phyloP scores from a whole-genome alignment of 495 filamentous ascomycete species.

The Cairneyella variabilis region DNA sequence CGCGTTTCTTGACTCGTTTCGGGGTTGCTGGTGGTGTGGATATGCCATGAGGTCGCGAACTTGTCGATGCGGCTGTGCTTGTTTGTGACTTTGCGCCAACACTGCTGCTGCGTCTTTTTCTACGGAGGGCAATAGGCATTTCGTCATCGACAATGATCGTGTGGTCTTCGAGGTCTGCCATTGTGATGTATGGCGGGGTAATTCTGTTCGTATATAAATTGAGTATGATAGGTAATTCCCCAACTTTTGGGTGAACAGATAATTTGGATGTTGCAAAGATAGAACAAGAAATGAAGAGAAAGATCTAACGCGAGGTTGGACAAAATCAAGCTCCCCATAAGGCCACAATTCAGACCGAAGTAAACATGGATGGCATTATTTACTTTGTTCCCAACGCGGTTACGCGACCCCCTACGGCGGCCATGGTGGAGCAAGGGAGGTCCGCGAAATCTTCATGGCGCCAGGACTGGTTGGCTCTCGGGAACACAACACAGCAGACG shows the following conservation, averaged over 20 bases:
- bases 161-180: conserved; percentile 8
- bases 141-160: conserved; percentile 13
- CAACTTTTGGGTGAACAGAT: neutral
- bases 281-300: neutral
- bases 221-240: neutral
- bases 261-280: neutral
- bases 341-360: neutral
- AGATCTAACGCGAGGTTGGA: neutral
- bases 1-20: conserved; percentile 50
- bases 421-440: neutral
- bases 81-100: too few relatives aligned
- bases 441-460: neutral
- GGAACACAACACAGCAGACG: neutral
- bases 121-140: conserved; percentile 18
- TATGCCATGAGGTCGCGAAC: conserved; percentile 15
- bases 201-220: neutral
- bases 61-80: neutral
- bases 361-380: conserved; percentile 11
- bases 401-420: conserved; percentile 6
- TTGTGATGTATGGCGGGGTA: conserved; percentile 3
- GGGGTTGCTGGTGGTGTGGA: conserved; percentile 27
- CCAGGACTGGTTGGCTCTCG: conserved; percentile 8
- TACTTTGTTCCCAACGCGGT: conserved; percentile 5
- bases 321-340: neutral
- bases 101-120: conserved; percentile 18